Evolutionary conservation across 2,329 filamentous ascomycete genomes (phyloP).

Genomic region (Catunica adiposa): DNA sequence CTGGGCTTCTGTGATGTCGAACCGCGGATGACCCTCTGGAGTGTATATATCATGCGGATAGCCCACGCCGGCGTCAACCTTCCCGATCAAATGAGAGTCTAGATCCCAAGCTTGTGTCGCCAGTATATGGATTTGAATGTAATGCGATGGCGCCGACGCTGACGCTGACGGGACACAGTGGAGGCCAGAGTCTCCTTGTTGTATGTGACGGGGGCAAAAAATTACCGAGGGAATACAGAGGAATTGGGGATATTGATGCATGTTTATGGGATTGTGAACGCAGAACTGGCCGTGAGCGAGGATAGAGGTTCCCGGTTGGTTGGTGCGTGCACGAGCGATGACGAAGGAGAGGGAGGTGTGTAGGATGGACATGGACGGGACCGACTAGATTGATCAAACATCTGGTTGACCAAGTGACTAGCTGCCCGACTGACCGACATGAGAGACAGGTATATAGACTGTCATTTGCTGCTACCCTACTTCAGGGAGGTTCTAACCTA

Average conservation of each 20-base stretch:
- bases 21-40: background rate
- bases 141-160: background rate
- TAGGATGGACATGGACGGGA: too few relatives aligned
- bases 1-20: background rate
- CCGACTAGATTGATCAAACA: too few relatives aligned
- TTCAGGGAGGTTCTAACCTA: background rate
- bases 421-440: too few relatives aligned
- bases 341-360: too few relatives aligned
- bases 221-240: background rate
- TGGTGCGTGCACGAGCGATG: too few relatives aligned
- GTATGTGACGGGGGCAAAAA: background rate
- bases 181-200: background rate
- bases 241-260: background rate
- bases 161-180: background rate
- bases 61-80: background rate
- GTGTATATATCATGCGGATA: background rate
- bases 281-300: too few relatives aligned
- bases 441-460: background rate
- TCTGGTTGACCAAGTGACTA: too few relatives aligned
- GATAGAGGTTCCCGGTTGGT: too few relatives aligned
- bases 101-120: background rate
- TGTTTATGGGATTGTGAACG: too few relatives aligned
- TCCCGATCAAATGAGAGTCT: background rate
- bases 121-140: background rate
- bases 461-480: background rate